These are phyloP conservation scores for Babesia divergens DNA, from an alignment of 169 alveolate species.

Conservation along the genomic window DNA sequence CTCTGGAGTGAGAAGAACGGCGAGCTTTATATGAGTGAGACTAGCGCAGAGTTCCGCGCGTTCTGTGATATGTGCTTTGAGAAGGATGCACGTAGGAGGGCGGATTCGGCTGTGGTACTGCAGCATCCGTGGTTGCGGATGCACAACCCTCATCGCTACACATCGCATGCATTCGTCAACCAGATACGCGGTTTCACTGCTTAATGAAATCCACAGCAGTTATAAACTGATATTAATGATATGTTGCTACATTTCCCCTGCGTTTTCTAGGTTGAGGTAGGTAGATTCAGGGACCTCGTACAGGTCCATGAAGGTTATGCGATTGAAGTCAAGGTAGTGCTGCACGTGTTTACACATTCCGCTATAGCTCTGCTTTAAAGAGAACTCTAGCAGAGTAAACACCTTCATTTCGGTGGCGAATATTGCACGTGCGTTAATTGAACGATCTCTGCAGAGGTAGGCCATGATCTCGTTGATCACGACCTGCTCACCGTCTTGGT, in stretches of 20 bases:
- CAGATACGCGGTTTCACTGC: constrained; percentile 64
- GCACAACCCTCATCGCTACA: constrained; percentile 65
- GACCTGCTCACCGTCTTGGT: constrained; percentile 73
- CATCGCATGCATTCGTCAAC: constrained; percentile 55
- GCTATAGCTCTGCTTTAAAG: constrained; percentile 65
- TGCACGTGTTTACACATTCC: constrained; percentile 65
- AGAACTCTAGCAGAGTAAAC: constrained; percentile 62
- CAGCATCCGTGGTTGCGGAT: constrained; percentile 71
- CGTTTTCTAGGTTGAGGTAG: constrained; percentile 17
- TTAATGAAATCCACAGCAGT: too few species aligned
- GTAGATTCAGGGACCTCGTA: constrained; percentile 55
- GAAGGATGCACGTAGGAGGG: constrained; percentile 68
- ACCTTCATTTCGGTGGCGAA: constrained; percentile 69
- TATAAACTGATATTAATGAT: too few species aligned
- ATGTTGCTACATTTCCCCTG: too few species aligned
- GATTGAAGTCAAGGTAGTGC: constrained; percentile 72
- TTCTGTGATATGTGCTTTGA: constrained; percentile 71
- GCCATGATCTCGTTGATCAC: constrained; percentile 66
- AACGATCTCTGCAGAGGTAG: constrained; percentile 57
- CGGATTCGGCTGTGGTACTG: constrained; percentile 64
- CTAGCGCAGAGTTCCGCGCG: constrained; percentile 64
- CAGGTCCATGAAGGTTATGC: constrained; percentile 17
- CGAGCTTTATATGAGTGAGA: constrained; percentile 36
- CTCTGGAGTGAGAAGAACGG: constrained; percentile 50
- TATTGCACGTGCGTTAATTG: constrained; percentile 61